Percentiles rank a stretch among this genome's conserved stretches.
Evolutionary conservation across 495 filamentous ascomycete species (phyloP).

Genomic region (Talaromyces trachyspermus): DNA sequence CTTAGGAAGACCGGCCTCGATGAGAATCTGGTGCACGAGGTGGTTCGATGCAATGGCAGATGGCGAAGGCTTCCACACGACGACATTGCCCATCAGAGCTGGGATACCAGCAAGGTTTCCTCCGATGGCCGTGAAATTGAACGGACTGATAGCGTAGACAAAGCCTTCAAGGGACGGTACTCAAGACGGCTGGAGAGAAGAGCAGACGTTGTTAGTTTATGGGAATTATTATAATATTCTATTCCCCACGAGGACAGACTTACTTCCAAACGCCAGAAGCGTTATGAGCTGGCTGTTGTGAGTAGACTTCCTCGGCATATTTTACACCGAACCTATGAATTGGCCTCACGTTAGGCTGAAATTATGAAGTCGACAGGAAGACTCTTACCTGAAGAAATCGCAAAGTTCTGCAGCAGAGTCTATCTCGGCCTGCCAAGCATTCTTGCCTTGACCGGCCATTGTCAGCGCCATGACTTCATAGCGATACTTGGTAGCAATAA

Average conservation of each 20-base stretch:
- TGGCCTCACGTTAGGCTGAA: conserved; percentile 9
- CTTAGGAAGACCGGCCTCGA: conserved; percentile 72
- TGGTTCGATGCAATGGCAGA: conserved; percentile 69
- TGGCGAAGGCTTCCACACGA: conserved; percentile 82
- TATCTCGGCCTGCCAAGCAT: conserved; percentile 95
- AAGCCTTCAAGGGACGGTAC: conserved; percentile 82
- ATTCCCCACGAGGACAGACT: conserved; percentile 17
- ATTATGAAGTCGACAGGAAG: background rate
- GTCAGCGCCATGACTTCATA: conserved; percentile 91
- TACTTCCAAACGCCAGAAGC: conserved; percentile 72
- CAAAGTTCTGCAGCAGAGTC: conserved; percentile 86
- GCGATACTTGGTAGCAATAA: conserved; percentile 81
- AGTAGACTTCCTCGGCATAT: conserved; percentile 81
- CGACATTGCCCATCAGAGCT: conserved; percentile 77
- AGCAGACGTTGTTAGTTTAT: too few relatives aligned
- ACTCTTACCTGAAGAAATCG: conserved; percentile 65
- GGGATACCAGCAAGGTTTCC: conserved; percentile 71
- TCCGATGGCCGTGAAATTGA: conserved; percentile 86
- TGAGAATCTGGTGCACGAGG: conserved; percentile 72
- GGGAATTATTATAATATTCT: too few relatives aligned
- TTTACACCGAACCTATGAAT: conserved; percentile 67
- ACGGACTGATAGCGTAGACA: conserved; percentile 78
- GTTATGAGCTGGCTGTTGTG: conserved; percentile 73
- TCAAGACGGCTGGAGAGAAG: conserved; percentile 55
- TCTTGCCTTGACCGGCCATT: conserved; percentile 94